Percentiles rank a stretch among this genome's conserved stretches.
These are phyloP conservation scores for Coix lacrymajobi DNA, from an alignment of 176 grass and related monocot genomes.

Conservation along the genomic window DNA sequence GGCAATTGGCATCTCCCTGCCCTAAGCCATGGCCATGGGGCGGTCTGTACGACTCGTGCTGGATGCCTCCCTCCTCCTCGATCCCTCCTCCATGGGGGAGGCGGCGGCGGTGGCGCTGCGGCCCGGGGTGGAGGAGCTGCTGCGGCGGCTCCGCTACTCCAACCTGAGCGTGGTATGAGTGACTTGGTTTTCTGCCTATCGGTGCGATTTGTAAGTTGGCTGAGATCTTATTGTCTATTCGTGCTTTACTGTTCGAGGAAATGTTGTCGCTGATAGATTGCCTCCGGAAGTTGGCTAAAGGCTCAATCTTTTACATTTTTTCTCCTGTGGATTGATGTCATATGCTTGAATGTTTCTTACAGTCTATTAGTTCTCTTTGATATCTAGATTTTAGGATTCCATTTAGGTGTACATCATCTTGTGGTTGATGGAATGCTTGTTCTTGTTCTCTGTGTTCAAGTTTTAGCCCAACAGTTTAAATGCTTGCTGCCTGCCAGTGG, in stretches of 20 bases:
- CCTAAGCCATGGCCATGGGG: conserved; percentile 10
- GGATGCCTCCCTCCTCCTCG: conserved; percentile 43
- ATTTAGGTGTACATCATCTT: not conserved
- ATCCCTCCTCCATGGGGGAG: not conserved
- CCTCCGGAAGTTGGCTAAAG: not conserved
- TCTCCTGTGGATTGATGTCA: not conserved
- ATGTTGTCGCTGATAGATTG: not conserved
- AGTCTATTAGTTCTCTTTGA: not conserved
- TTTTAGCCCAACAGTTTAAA: not conserved
- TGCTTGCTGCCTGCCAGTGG: not conserved
- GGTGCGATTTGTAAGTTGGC: not conserved
- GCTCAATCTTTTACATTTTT: not conserved
- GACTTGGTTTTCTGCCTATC: not conserved
- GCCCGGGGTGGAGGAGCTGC: conserved; percentile 28
- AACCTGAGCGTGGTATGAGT: conserved; percentile 41
- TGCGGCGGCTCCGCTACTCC: conserved; percentile 47
- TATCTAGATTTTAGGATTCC: not conserved
- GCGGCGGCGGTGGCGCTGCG: not conserved
- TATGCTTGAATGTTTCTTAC: not conserved
- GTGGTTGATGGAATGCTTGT: not conserved
- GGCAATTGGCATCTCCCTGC: not conserved
- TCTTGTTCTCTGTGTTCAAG: not conserved
- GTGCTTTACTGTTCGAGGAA: not conserved
- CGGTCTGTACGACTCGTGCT: conserved; percentile 35
- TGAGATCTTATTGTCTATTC: not conserved